phyloP scores from a whole-genome alignment of 805 yeast species.

The Candida verbasci region DNA sequence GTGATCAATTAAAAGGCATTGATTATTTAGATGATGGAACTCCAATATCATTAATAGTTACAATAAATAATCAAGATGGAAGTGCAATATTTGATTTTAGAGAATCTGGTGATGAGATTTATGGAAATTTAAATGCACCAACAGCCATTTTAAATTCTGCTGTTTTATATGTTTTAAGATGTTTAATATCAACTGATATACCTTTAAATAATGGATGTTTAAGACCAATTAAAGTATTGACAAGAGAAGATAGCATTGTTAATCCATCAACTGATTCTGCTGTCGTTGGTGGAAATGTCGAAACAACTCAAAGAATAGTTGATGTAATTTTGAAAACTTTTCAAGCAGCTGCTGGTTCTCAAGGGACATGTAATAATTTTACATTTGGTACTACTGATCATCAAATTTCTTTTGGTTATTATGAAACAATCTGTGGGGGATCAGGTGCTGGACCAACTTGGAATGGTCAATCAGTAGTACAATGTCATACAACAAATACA shows the following conservation, averaged over 20 bases:
- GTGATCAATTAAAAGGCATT: slow-evolving; percentile 42
- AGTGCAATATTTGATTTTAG: slow-evolving; percentile 75
- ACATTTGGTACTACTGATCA: slow-evolving; percentile 81
- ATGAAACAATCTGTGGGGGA: slow-evolving; percentile 95
- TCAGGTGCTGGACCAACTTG: slow-evolving; percentile 88
- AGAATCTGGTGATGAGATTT: slow-evolving; percentile 83
- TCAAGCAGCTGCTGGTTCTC: slow-evolving; percentile 88
- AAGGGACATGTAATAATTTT: slow-evolving; percentile 91
- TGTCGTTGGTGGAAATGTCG: slow-evolving; percentile 87
- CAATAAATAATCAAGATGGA: slow-evolving; percentile 44
- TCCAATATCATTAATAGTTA: slow-evolving; percentile 51
- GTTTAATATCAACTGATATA: slow-evolving; percentile 79
- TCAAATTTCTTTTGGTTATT: slow-evolving; percentile 74
- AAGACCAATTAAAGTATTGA: slow-evolving; percentile 62
- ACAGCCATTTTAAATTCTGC: slow-evolving; percentile 87
- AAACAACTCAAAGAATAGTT: slow-evolving; percentile 90
- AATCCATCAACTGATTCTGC: slow-evolving; percentile 85
- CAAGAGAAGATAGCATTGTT: slow-evolving; percentile 38
- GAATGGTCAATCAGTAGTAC: slow-evolving; percentile 87
- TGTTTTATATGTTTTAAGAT: slow-evolving; percentile 78
- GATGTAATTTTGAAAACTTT: slow-evolving; percentile 87
- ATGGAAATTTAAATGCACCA: slow-evolving; percentile 92
- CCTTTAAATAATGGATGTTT: slow-evolving; percentile 94
- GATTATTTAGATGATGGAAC: slow-evolving; percentile 86
- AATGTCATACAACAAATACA: slow-evolving; percentile 91